Evolutionary conservation across 1,139 yeast genomes (phyloP), one percentile per base, ranked within the genome.

Genomic region (Scheffersomyces illinoinensis): DNA sequence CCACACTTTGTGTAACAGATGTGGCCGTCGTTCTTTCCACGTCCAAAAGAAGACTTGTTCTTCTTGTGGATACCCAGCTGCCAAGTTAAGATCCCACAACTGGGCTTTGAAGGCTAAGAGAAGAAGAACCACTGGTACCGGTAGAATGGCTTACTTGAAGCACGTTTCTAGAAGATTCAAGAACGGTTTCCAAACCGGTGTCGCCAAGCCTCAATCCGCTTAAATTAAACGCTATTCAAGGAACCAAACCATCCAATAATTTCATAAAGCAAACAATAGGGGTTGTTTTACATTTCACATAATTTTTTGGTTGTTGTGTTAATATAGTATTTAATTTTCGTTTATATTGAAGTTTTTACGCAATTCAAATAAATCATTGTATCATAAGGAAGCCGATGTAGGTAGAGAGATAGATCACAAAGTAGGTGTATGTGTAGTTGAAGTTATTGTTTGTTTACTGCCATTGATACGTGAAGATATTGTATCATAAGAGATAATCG

Each of bases 51-150:
- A 92, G 89, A 93, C 97, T 76, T 95, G 99, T 87, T 81, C 99
- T 81, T 85, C 96, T 73, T 95, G 99, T 86, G 99, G 99, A 77
- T 95, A 95, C 91, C 99, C 99, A 85, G 93, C 98, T 78, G 98
- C 99, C 76, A 96, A 96, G 88, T 82, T 91, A 85, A 93, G 99
- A 90, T 86, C 91, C 76, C 90, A 86, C 96, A 95, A 95, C 97
- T 95, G 99, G 99, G 97, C 96, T 80, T 84, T 85, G 71, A 95
- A 95, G 91, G 97, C 98, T 78, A 92, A 93, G 90, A 92, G 99
- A 92, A 93, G 99, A 91, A 90, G 91, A 85, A 95, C 99, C 75
- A 93, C 98, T 73, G 99, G 99, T 87, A 89, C 98, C 81, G 99
- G 99, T 84, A 96, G 99, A 87, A 93, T 93, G 97, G 86, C 95